phyloP scores from a whole-genome alignment of 179 eudicot genomes.

The Vitellaria paradoxa region DNA sequence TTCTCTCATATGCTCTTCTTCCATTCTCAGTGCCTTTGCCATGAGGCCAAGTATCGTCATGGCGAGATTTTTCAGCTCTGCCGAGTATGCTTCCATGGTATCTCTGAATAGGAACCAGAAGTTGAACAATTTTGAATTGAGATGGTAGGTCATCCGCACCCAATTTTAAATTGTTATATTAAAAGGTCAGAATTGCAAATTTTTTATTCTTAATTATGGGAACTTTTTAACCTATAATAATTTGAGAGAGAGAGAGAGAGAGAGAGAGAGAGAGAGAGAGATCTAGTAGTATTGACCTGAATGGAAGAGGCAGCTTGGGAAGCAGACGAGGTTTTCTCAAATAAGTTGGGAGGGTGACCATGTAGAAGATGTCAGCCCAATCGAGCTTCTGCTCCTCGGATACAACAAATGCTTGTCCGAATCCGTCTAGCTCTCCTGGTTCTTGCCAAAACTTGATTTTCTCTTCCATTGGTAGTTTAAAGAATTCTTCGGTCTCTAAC shows the following conservation, averaged over 20 bases:
- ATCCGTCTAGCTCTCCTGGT: background rate
- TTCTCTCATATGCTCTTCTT: background rate
- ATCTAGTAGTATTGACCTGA: background rate
- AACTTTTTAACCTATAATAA: no score
- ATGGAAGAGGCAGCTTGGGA: background rate
- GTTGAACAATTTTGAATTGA: no score
- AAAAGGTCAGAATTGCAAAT: no score
- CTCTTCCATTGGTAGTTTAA: background rate
- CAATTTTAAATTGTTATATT: no score
- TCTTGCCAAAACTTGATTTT: background rate
- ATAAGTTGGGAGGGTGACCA: background rate
- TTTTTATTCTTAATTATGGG: no score
- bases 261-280: background rate
- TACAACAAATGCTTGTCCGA: background rate
- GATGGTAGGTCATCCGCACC: no score
- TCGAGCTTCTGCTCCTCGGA: constrained; percentile 6
- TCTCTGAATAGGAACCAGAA: background rate
- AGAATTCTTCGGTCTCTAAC: background rate
- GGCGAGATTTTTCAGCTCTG: background rate
- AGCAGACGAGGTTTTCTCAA: background rate
- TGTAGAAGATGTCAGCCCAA: background rate
- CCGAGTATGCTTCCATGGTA: background rate
- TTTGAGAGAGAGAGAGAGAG: background rate
- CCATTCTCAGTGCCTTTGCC: background rate
- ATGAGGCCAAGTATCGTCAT: background rate